A percentile compares a stretch with the other conserved stretches of the same genome.
Conservation (phyloP, 23 red algal genomes). For the Rhodosorus marinus region DNA sequence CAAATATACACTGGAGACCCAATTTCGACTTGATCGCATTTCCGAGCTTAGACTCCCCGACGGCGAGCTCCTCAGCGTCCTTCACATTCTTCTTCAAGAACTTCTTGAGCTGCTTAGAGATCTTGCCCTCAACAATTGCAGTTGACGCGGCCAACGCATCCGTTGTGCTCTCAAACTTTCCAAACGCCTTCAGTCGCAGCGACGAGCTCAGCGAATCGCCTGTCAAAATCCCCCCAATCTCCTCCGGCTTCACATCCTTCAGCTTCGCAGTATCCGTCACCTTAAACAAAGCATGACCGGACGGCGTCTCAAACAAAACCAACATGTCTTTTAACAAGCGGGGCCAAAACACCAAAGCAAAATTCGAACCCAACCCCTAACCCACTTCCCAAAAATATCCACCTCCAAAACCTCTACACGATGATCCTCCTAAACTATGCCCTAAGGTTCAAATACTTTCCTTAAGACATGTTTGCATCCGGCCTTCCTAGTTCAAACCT, state of each 20-base stretch:
- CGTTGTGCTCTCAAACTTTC: constrained; percentile 58
- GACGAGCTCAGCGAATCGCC: too few relatives aligned
- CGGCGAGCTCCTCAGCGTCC: constrained; percentile 32
- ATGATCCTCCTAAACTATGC: too few relatives aligned
- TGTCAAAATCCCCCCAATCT: constrained; percentile 1
- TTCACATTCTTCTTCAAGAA: constrained; percentile 53
- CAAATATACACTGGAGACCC: constrained; percentile 61
- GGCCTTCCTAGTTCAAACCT: too few relatives aligned
- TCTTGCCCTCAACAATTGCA: constrained; percentile 75
- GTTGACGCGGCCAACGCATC: constrained; percentile 58
- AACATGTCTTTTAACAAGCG: constrained; percentile 53
- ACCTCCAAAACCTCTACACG: too few relatives aligned
- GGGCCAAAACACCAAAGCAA: too few relatives aligned
- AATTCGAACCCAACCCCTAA: too few relatives aligned
- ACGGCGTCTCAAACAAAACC: constrained; percentile 89
- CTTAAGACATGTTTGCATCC: too few relatives aligned
- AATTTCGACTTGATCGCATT: constrained; percentile 72
- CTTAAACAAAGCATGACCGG: constrained; percentile 95
- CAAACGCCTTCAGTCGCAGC: constrained; percentile 8
- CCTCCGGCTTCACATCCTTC: constrained; percentile 2
- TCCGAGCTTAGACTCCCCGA: constrained; percentile 83
- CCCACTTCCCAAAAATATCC: too few relatives aligned
- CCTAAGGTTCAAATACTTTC: too few relatives aligned
- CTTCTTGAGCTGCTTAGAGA: constrained; percentile 75
- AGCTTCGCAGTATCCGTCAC: constrained; percentile 7